These are phyloP conservation scores for Blastobotrys terrestris DNA, from an alignment of 805 yeast species.

Conservation along the genomic window DNA sequence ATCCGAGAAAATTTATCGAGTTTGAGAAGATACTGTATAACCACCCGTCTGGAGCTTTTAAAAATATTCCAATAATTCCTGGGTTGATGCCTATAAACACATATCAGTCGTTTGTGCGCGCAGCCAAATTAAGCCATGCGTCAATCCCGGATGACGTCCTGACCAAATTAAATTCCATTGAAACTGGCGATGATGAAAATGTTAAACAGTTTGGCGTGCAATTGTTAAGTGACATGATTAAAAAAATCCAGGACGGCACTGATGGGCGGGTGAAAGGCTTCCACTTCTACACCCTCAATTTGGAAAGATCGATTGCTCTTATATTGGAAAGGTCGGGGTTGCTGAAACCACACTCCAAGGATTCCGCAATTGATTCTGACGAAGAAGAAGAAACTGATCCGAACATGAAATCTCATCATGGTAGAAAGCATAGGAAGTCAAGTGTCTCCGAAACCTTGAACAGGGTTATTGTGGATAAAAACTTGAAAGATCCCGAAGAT, in stretches of 20 bases:
- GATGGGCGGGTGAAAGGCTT: conserved; percentile 64
- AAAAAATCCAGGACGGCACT: conserved; percentile 34
- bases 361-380: conserved; percentile 25
- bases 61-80: conserved; percentile 60
- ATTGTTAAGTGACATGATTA: conserved; percentile 55
- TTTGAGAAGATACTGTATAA: conserved; percentile 45
- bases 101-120: conserved; percentile 72
- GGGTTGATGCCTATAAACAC: conserved; percentile 92
- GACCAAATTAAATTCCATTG: conserved; percentile 48
- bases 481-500: conserved; percentile 27
- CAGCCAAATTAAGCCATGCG: conserved; percentile 85
- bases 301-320: conserved; percentile 88
- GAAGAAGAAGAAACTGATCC: conserved; percentile 27
- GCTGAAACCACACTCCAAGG: conserved; percentile 31
- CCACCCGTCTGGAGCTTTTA: conserved; percentile 32
- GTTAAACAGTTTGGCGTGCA: conserved; percentile 83
- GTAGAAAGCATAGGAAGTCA: not conserved
- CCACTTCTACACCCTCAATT: conserved; percentile 87
- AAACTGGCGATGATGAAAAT: conserved; percentile 66
- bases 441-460: conserved; percentile 21
- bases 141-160: conserved; percentile 58
- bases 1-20: conserved; percentile 64
- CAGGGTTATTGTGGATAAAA: conserved; percentile 32
- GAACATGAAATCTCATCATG: not conserved
- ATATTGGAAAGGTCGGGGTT: conserved; percentile 60